Evolutionary conservation across 441 rosid genomes (phyloP), one percentile per base, ranked within the genome.

Genomic region (Populus hybrid): DNA sequence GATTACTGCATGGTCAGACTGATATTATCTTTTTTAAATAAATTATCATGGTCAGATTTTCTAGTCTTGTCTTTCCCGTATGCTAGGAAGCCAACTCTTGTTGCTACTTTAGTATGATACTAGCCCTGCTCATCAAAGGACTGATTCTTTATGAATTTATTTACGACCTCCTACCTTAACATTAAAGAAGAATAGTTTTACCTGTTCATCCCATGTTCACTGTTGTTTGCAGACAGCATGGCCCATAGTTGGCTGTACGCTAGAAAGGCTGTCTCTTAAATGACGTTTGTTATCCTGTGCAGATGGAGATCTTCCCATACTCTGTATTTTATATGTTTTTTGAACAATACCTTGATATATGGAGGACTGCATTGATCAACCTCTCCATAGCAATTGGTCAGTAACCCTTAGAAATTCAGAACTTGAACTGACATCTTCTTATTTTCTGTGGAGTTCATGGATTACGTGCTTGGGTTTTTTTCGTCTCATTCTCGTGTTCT

Each of bases 291-390:
- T 79, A 72, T 76, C 78, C 75, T 71, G 4, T 87, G 83, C 98
- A 97, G 99, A 91, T 97, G 83, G 97, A 97, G 82, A 91, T 94
- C 74, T 97, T 93, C 85, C 99, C 99, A 69, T 94, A 97, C 77
- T 97, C 99, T 3, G 99, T 94, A 56, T 94, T 94, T 80, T 97
- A 97, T 82, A 97, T 97, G 97, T 97, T 90, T 87, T 94, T 97
- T 77, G 99, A 97, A 87, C 99, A 97, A 84, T 97, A 97, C 84
- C 98, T 97, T 80, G 89, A 93, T 83, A 97, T 97, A 86, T 97
- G 99, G 99, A 97, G 71, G 90, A 94, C 92, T 16, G 98, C 99
- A 67, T 76, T 94, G 84, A 89, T 93, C 87, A 94, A 91, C 89
- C 95, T 97, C 68, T 89, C 98, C 33, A 93, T 97, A 77, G 99